Conservation (phyloP, 495 filamentous ascomycete species). For the Usnea hakonensis region DNA sequence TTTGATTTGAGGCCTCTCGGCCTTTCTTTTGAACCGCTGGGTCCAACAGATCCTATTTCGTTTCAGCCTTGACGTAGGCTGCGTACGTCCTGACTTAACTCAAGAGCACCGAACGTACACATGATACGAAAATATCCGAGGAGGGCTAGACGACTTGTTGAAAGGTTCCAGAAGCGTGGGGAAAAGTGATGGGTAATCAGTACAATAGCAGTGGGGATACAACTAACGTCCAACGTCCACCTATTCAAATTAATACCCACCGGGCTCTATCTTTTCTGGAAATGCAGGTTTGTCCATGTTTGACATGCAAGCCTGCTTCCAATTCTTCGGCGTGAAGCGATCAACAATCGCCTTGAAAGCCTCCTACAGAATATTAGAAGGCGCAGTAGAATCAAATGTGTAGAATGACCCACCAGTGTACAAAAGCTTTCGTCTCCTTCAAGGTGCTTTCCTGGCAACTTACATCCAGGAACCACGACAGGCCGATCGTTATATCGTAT, state of each 20-base stretch:
- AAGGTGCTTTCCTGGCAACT: slow-evolving; percentile 68
- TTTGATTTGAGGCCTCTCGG: too few relatives aligned
- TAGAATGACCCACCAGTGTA: slow-evolving; percentile 56
- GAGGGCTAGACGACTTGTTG: not conserved
- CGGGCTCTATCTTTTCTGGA: slow-evolving; percentile 45
- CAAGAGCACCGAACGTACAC: too few relatives aligned
- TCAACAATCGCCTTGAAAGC: slow-evolving; percentile 90
- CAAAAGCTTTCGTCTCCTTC: slow-evolving; percentile 87
- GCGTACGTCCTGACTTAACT: too few relatives aligned
- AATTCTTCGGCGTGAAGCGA: slow-evolving; percentile 75
- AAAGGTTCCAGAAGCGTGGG: not conserved
- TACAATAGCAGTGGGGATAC: not conserved
- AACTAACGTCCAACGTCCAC: not conserved
- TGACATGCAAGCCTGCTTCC: slow-evolving; percentile 63
- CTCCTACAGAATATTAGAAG: slow-evolving; percentile 39
- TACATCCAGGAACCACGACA: slow-evolving; percentile 74
- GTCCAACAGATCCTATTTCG: too few relatives aligned
- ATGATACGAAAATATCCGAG: too few relatives aligned
- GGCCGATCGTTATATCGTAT: slow-evolving; percentile 83
- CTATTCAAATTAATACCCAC: slow-evolving; percentile 31
- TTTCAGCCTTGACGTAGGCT: too few relatives aligned
- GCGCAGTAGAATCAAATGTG: not conserved
- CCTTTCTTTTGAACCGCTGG: too few relatives aligned
- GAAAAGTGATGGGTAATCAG: not conserved
- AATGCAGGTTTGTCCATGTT: slow-evolving; percentile 54